Base-by-base conservation (phyloP, 768 basidiomycete genomes). In the Auricularia heimuer region DNA sequence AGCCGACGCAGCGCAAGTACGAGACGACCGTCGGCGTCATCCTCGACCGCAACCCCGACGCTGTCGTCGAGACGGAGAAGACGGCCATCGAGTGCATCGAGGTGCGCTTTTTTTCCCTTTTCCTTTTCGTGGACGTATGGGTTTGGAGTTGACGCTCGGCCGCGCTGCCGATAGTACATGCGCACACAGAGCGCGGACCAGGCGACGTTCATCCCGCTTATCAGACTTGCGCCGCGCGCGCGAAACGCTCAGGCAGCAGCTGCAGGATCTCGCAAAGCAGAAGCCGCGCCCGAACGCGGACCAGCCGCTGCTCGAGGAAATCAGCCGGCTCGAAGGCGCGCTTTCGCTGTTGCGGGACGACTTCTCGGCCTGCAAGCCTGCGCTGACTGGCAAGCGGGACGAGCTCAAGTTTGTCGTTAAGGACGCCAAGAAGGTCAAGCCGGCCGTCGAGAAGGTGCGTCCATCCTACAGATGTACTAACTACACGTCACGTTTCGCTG, bases 281-380 rank as follows among this genome's bases (percentile, higher is more conserved):
- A 92, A 90, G 72, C 90, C 94, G 1, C 84, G 88, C n/a, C 82
- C 82, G 3, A 90, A 92, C 71, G 86, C 85, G 2, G 94, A 96
- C 69, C 93, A 98, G 65, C 82, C 81, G 37, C 77, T 95, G 21
- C 78, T 89, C 14, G 80, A 85, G 4, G 90, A 94, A 70, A 85
- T 96, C 66, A 83, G 83, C 8, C 82, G 92, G 11, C 75, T 97
- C 3, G 91, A 97, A 72, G 85, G 91, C 0, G 81, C 85, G n/a
- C 80, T 87, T 12, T 82, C 83, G 1, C 80, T 95, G 3, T 83
- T 85, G 4, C 83, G 82, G 69, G 96, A 98, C 72, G 95, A 98
- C 72, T 76, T 94, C 71, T 85, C 81, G 66, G 91, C 89, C 3
- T 86, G 85, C 71, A 90, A 85, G 68, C 79, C 85, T 7, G 86